phyloP scores from a whole-genome alignment of 2,329 filamentous ascomycete genomes.

The Colletotrichum tamarilloi region DNA sequence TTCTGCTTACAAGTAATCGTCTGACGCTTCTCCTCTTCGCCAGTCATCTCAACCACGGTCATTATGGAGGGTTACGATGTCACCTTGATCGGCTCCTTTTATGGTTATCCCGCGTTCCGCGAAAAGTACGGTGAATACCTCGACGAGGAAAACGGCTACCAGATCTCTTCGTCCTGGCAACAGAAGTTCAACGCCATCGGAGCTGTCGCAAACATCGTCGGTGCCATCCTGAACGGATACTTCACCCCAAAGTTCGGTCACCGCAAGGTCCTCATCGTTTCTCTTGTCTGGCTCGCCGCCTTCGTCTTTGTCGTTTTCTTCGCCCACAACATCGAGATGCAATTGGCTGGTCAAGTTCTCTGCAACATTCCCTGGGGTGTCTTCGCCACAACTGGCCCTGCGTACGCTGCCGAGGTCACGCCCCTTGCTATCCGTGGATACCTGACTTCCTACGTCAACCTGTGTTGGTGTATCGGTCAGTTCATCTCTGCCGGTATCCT shows the following conservation, averaged over 20 bases:
- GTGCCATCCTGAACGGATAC: conserved; percentile 54
- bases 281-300: conserved; percentile 51
- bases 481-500: conserved; percentile 55
- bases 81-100: conserved; percentile 58
- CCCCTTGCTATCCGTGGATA: conserved; percentile 55
- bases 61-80: conserved; percentile 65
- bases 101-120: conserved; percentile 53
- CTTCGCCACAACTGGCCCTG: conserved; percentile 55
- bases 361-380: conserved; percentile 58
- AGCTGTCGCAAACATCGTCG: conserved; percentile 50
- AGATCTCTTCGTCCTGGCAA: conserved; percentile 64
- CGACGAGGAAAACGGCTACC: conserved; percentile 49
- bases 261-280: conserved; percentile 54
- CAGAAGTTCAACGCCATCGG: conserved; percentile 54
- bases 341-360: conserved; percentile 58
- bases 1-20: too few species aligned
- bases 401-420: conserved; percentile 57
- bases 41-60: conserved; percentile 57
- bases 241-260: conserved; percentile 55
- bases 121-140: conserved; percentile 53
- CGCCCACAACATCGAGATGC: conserved; percentile 53
- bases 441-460: conserved; percentile 56
- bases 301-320: conserved; percentile 64
- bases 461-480: conserved; percentile 57
- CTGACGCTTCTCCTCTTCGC: background rate